Evolutionary conservation across 257 asterid species (phyloP), one percentile per base, ranked within the genome.

Genomic region (Lycium ferocissimum): DNA sequence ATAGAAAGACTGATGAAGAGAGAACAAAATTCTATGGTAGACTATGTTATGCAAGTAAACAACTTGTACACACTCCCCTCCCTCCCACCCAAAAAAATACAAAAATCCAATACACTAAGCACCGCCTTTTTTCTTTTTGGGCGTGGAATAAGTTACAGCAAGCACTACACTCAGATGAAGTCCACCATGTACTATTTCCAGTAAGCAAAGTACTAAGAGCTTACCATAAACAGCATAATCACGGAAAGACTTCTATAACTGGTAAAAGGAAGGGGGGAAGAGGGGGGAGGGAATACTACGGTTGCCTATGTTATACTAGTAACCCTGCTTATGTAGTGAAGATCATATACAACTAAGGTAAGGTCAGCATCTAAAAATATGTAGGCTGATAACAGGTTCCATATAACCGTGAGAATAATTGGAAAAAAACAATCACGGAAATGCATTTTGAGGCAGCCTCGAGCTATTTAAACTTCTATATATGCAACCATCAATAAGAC

Each of bases 401-500:
- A 6, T 66, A 45, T 35, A 66, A 76, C 26, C 7, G 2, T 76
- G 63, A 75, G 81, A 49, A 75, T 49, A 51, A 75, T 26, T 59
- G 66, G 26, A 17, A 17, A 6, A 6, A 2, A 18, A 18, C 0
- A 59, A 59, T 59, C 20, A 26, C 45, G 22, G 22, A 22, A 75
- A 26, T 14, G 82, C 79, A 71, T 71, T 38, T 38, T 49, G 13
- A 49, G 61, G 61, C 81, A 49, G 58, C 63, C 82, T 76, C 47
- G 2, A 26, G 61, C 63, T 76, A 63, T 9, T 71, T 82, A 73
- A 83, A 45, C 35, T 66, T 6, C 49, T 58, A 76, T 26, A 51
- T 8, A 26, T 13, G 63, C 58, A 76, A 66, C 83, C 43, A 82
- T 59, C 38, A 81, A 54, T 84, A 70, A 53, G 62, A 78, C 81